These are phyloP conservation scores for Trametes villosa DNA, from an alignment of 768 basidiomycete genomes.

Conservation along the genomic window DNA sequence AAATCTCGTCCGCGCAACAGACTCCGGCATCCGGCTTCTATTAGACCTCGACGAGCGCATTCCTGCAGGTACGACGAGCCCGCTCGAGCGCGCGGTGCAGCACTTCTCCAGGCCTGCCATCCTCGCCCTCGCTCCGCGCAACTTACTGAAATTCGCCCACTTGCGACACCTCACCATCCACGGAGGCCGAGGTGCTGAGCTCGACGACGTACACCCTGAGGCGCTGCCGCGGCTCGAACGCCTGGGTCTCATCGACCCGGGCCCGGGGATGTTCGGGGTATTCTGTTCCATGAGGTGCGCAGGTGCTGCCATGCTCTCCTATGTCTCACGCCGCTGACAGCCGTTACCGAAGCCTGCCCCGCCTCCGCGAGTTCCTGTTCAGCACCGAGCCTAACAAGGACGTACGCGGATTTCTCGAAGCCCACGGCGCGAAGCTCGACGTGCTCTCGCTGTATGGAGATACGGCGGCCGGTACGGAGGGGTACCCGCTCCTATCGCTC, in stretches of 20 bases:
- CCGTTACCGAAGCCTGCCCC: not conserved
- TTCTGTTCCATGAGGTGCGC: constrained; percentile 5
- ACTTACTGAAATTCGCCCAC: not conserved
- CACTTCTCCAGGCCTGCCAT: not conserved
- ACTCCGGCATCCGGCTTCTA: too few relatives aligned
- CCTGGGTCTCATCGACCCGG: not conserved
- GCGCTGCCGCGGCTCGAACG: constrained; percentile 1
- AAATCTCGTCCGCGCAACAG: too few relatives aligned
- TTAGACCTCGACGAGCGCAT: too few relatives aligned
- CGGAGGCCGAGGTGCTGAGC: not conserved
- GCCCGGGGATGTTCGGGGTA: not conserved
- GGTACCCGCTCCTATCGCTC: not conserved
- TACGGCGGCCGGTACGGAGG: not conserved
- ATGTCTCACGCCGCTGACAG: too few relatives aligned
- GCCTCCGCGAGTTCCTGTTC: constrained; percentile 2
- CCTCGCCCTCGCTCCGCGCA: not conserved
- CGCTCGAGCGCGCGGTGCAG: not conserved
- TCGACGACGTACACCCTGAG: not conserved
- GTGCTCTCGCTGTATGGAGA: not conserved
- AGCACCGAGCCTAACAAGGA: not conserved
- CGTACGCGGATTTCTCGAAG: not conserved
- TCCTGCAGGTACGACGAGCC: not conserved
- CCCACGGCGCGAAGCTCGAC: constrained; percentile 2
- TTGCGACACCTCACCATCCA: not conserved
- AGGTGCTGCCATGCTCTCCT: too few relatives aligned